These are phyloP conservation scores for Dioscorea zingiberensis DNA, from an alignment of 106 monocot species.

Conservation along the genomic window DNA sequence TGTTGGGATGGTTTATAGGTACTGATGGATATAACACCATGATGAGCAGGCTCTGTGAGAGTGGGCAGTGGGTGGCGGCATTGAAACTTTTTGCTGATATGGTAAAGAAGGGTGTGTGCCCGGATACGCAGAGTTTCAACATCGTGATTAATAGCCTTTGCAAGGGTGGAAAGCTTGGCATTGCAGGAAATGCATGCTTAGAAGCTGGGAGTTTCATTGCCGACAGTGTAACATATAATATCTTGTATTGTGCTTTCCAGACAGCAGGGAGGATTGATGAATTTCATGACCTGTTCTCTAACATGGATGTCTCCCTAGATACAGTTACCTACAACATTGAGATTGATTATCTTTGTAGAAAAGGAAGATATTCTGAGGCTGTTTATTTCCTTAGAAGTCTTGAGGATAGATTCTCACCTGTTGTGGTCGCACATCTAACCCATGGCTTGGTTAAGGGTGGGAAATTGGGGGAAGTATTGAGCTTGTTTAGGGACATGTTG, in stretches of 20 bases:
- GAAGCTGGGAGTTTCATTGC: conserved; percentile 1
- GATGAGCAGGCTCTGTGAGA: conserved; percentile 8
- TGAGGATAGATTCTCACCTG: background rate
- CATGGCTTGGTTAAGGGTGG: conserved; percentile 6
- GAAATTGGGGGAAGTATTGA: background rate
- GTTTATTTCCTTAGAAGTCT: conserved; percentile 1
- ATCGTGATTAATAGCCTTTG: conserved; percentile 14
- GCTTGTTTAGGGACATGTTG: conserved; percentile 3
- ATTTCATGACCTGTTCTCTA: conserved; percentile 1
- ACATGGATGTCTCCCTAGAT: conserved; percentile 6
- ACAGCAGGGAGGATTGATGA: background rate
- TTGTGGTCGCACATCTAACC: conserved; percentile 1
- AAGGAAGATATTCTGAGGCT: conserved; percentile 5
- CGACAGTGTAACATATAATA: conserved; percentile 14
- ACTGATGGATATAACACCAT: conserved; percentile 13
- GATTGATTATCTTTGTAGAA: conserved; percentile 11
- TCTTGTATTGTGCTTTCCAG: conserved; percentile 3
- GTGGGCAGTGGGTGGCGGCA: conserved; percentile 1
- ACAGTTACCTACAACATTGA: conserved; percentile 6
- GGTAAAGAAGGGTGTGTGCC: conserved; percentile 7
- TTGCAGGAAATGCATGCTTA: conserved; percentile 1
- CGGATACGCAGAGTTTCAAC: conserved; percentile 7
- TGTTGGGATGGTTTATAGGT: conserved; percentile 6
- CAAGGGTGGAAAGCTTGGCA: conserved; percentile 9
- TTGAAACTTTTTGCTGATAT: conserved; percentile 7